Percentiles rank a stretch among this genome's conserved stretches.
Evolutionary conservation across 768 basidiomycete species (phyloP).

Genomic region (Russula abietina): DNA sequence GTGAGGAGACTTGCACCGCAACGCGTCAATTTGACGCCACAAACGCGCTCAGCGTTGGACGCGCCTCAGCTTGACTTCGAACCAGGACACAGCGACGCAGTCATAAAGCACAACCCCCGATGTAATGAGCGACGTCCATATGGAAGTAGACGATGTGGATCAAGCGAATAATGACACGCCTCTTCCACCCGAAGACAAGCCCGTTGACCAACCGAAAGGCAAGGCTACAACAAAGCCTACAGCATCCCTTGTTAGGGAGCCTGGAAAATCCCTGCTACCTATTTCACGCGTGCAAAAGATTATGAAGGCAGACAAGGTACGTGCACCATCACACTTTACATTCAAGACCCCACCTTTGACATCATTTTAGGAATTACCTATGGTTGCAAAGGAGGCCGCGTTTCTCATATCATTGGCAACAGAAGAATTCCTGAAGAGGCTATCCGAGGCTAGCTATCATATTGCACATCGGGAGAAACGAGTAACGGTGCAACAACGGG

Average conservation of each 20-base stretch:
- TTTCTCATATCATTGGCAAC: slow-evolving; percentile 78
- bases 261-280: slow-evolving; percentile 71
- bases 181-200: background rate
- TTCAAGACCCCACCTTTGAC: background rate
- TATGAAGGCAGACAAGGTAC: slow-evolving; percentile 78
- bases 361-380: slow-evolving; percentile 58
- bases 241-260: slow-evolving; percentile 30
- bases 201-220: slow-evolving; percentile 10
- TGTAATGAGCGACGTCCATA: slow-evolving; percentile 12
- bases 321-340: slow-evolving; percentile 17
- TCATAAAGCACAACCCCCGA: background rate
- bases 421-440: slow-evolving; percentile 78
- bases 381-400: slow-evolving; percentile 69
- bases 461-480: slow-evolving; percentile 68
- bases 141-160: slow-evolving; percentile 14
- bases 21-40: slow-evolving; percentile 19
- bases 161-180: slow-evolving; percentile 1
- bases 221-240: slow-evolving; percentile 22
- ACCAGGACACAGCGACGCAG: background rate
- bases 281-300: slow-evolving; percentile 76
- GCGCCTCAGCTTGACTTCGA: background rate
- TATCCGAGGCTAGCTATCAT: slow-evolving; percentile 65
- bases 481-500: slow-evolving; percentile 68
- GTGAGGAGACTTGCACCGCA: slow-evolving; percentile 1
- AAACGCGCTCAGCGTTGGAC: slow-evolving; percentile 4